Base-by-base conservation (phyloP, 2,329 filamentous ascomycete species). In the Chaetomium globosum region DNA sequence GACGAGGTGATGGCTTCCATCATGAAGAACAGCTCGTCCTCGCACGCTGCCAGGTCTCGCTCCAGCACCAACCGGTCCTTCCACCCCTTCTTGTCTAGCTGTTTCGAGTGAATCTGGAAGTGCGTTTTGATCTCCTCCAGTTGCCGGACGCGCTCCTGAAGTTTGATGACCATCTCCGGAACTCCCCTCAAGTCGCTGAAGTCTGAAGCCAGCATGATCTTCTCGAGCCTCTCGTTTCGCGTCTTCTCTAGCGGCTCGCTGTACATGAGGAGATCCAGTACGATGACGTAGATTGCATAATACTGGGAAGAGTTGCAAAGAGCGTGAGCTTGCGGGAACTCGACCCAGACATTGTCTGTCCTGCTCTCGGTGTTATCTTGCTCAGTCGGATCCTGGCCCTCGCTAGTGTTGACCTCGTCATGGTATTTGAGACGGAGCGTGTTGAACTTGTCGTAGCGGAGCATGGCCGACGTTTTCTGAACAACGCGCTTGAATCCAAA, bases 1-100 rank as follows among this genome's bases (percentile, higher is more conserved):
- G 94, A 96, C 2, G 93, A 96, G 1, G 95, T 99, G 75, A 99
- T 99, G 48, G 95, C 96, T 74, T 99, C 98, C 95, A 99, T 98
- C 82, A 99, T 91, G 80, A 99, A 99, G 83, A 99, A 99, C 9
- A 99, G 80, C 77, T 99, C 96, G 73, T 99, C 95, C 76, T 98
- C 95, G 73, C 92, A 97, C 23, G 87, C 87, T 10, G 92, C 87
- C 59, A 99, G 81, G 74, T 99, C 95, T 59, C 91, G 89, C 74
- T 99, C 95, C 52, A 99, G 84, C n/a, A 89, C 80, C 65, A 97
- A 82, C 39, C 93, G 87, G 74, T 98, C 94, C 74, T 95, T 88
- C 93, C 94, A 98, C 16, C 93, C 93, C 73, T 91, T 87, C 73
- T 89, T 88, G 76, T 98, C 94, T 30, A 99, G 83, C 66, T 90